Conservation (phyloP, 164 flowering plant species). For the Magnolia kwangsiensis region DNA sequence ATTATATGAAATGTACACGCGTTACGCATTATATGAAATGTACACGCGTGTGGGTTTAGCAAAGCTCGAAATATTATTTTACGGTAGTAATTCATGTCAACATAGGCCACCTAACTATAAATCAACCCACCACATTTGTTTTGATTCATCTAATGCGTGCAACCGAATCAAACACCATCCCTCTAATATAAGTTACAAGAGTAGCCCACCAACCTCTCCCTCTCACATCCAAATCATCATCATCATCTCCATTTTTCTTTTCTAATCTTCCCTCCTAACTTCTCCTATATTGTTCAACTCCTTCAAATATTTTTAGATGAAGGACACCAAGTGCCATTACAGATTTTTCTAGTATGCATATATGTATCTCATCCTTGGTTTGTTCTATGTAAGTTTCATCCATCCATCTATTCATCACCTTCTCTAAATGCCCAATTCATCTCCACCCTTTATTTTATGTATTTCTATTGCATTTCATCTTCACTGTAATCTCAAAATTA, state of each 20-base stretch:
- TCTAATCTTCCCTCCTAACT: background rate
- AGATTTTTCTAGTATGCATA: background rate
- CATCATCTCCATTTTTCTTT: background rate
- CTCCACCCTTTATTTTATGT: background rate
- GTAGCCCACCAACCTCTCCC: constrained; percentile 13
- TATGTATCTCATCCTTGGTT: background rate
- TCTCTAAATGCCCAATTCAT: background rate
- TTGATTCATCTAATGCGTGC: constrained; percentile 4
- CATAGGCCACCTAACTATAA: background rate
- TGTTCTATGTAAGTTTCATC: background rate
- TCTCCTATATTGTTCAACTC: constrained; percentile 1
- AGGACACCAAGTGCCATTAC: too few species aligned
- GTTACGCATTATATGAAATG: too few species aligned
- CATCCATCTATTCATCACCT: background rate
- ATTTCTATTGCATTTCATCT: too few species aligned
- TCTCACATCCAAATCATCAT: background rate
- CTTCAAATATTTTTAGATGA: background rate
- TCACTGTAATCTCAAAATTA: background rate
- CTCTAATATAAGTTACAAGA: background rate
- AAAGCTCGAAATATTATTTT: too few species aligned
- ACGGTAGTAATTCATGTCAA: background rate
- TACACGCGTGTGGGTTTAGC: too few species aligned
- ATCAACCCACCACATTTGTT: background rate
- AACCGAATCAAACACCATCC: background rate
- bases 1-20: too few species aligned